Base-by-base conservation (phyloP, 2,329 filamentous ascomycete species). In the Plenodomus lindquistii region DNA sequence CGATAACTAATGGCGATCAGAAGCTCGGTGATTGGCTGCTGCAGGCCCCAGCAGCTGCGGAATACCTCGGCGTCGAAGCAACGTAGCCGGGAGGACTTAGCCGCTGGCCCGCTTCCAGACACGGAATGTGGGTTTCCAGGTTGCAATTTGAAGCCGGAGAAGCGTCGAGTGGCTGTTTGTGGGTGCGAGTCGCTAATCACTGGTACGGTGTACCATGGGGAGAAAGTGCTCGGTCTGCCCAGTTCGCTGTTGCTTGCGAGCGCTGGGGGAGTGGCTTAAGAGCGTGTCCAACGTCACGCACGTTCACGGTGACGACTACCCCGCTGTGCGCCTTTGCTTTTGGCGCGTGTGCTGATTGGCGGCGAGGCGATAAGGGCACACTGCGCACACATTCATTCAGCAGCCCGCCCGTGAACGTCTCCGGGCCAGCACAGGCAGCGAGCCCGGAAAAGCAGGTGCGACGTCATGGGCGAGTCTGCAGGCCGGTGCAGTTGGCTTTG, bases 1-100 rank as follows among this genome's bases (percentile, higher is more conserved):
- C 59, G 66, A 68, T 70, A 67, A 67, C 61, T 69, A 67, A 66
- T 67, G 55, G 55, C 52, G 59, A 69, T 58, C 60, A 58, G 52
- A 43, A 38, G 38, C 31, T 24, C 24, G 16, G 24, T 70, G 68
- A 71, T 71, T 71, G 68, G 68, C 54, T 57, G 57, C 55, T 44
- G 42, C 49, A 50, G 52, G 52, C 48, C 50, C 42, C 41, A 57
- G 60, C 61, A 54, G 40, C 48, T 58, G 60, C 57, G 59, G 60
- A 61, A 61, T 59, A 58, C 60, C 60, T 64, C 62, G 60, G 61
- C 56, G 60, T 50, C 53, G 54, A 54, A 51, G 48, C 54, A 58
- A 52, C 44, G 59, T 48, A 48, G 40, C 47, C 60, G 62, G 60
- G 52, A 54, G 58, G 50, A 50, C 40, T 57, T 53, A 68, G 57